These are phyloP conservation scores for Aspergillus quadricinctus DNA, from an alignment of 2,329 filamentous ascomycete genomes.

Conservation along the genomic window DNA sequence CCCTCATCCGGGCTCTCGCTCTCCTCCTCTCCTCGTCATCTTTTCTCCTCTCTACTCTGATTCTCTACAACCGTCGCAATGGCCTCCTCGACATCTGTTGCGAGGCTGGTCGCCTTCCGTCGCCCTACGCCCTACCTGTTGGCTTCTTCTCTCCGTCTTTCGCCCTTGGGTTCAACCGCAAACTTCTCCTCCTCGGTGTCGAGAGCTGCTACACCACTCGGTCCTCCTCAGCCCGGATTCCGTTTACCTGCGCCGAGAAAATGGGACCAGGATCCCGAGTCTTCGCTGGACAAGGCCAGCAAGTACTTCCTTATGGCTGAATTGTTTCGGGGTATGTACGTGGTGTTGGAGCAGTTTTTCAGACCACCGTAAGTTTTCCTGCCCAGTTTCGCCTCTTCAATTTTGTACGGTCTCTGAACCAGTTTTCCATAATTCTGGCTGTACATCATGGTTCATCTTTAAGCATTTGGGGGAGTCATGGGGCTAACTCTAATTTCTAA, in stretches of 20 bases:
- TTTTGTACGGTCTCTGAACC: background rate
- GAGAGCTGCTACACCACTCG: conserved; percentile 62
- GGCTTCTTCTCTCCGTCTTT: conserved; percentile 28
- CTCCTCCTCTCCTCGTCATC: conserved; percentile 10
- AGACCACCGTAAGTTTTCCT: conserved; percentile 76
- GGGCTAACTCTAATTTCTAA: background rate
- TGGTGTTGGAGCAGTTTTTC: conserved; percentile 97
- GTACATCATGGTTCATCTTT: background rate
- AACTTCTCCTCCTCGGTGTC: conserved; percentile 62
- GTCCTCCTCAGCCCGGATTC: conserved; percentile 76
- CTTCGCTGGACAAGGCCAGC: conserved; percentile 73
- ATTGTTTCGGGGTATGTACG: conserved; percentile 97
- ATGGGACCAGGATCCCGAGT: conserved; percentile 79
- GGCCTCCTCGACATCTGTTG: conserved; percentile 43
- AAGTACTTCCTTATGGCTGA: conserved; percentile 95
- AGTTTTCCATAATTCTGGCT: background rate
- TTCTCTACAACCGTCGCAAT: conserved; percentile 26
- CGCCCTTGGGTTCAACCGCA: conserved; percentile 45
- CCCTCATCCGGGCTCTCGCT: conserved; percentile 15
- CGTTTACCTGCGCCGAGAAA: conserved; percentile 66
- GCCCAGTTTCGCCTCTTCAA: background rate
- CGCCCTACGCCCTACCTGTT: conserved; percentile 27
- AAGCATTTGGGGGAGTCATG: background rate
- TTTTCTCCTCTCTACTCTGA: conserved; percentile 12
- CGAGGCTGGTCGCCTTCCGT: conserved; percentile 42